Evolutionary conservation across 345 rosid species (phyloP).

Genomic region (Schrenkiella parvula): DNA sequence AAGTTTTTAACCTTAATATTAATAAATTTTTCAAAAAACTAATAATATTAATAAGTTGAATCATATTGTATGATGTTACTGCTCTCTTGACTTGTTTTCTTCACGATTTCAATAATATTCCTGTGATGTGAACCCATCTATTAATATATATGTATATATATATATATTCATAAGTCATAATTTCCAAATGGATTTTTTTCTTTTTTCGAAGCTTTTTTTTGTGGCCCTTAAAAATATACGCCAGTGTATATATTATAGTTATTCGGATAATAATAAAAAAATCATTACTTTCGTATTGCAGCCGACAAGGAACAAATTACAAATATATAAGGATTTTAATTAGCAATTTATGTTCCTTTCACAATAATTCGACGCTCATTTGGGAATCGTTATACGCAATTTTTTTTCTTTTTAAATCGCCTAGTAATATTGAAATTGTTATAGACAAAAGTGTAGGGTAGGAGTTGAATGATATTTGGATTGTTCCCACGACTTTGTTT

Average conservation of each 20-base stretch:
- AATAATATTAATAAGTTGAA: not conserved
- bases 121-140: slow-evolving; percentile 31
- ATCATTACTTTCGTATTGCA: not conserved
- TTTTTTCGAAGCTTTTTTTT: not conserved
- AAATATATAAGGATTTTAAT: not conserved
- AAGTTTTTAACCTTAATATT: too few species aligned
- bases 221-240: slow-evolving; percentile 23
- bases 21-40: too few species aligned
- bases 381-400: slow-evolving; percentile 23
- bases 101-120: slow-evolving; percentile 25
- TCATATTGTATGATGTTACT: slow-evolving; percentile 25
- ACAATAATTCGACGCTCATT: slow-evolving; percentile 14
- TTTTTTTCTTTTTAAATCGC: not conserved
- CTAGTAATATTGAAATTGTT: not conserved
- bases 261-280: not conserved
- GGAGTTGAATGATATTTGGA: slow-evolving; percentile 29
- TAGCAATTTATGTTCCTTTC: slow-evolving; percentile 31
- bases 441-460: slow-evolving; percentile 18
- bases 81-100: slow-evolving; percentile 35
- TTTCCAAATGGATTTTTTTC: not conserved
- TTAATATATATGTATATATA: too few species aligned
- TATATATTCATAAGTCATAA: not conserved
- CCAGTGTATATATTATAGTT: not conserved
- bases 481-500: slow-evolving; percentile 32
- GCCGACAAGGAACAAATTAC: slow-evolving; percentile 11